Base-by-base conservation (phyloP, 805 yeast genomes). In the Hanseniaspora meyeri region DNA sequence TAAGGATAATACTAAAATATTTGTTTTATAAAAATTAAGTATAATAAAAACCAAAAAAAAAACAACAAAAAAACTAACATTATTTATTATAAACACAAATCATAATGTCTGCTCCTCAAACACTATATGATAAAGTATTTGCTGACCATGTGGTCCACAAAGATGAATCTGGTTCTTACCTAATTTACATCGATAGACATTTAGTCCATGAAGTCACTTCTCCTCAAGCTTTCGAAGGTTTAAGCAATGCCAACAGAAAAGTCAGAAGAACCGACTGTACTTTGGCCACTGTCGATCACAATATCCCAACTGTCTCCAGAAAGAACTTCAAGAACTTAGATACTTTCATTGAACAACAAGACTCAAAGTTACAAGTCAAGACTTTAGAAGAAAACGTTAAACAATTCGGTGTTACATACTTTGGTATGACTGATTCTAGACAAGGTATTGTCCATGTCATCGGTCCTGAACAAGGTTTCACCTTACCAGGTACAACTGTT, bases 381-480 rank as follows among this genome's bases (percentile, higher is more conserved):
- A 91, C 98, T 52, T 76, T 93, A 61, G 97, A 93, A 69, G 83
- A 87, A 65, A 93, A 93, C 66, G 97, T 93, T 63, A 82, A 82
- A 70, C 87, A 82, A 61, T 93, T 91, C 65, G 91, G 80, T 64
- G 84, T 93, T 40, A 85, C 96, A 14, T 93, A 83, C 68, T 90
- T 91, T 62, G 98, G 98, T 63, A 87, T 93, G 95, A 78, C 82
- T 58, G 97, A 91, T 72, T 77, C 77, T 60, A 83, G 97, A 72
- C 99, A 93, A 73, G 98, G 99, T 64, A 93, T 93, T 68, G 98
- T 93, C 57, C 99, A 93, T 71, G 87, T 93, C 62, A 95, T 93
- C 59, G 99, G 98, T 49, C 99, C 98, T 40, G 98, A 93, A 70
- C 97, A 93, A 73, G 98, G 97, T 52, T 93, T 93, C 74, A 93